Evolutionary conservation across 163 green algal genomes (phyloP).

Genomic region (Prototheca wickerhamii): DNA sequence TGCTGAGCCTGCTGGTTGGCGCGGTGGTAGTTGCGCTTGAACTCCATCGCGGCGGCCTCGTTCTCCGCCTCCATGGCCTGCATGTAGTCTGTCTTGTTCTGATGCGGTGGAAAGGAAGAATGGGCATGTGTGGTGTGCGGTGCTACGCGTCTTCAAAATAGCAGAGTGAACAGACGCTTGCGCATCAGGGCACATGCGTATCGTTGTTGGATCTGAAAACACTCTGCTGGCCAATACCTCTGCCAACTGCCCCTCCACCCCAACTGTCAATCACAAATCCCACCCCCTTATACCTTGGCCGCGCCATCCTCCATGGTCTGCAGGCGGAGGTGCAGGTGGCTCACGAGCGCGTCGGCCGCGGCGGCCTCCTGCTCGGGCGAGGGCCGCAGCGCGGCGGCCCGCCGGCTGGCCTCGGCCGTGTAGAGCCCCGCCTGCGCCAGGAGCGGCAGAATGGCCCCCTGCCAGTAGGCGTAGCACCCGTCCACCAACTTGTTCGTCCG

Average conservation of each 20-base stretch:
- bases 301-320: not conserved
- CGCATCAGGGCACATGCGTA: too few species aligned
- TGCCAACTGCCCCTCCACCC: too few species aligned
- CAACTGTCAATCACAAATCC: too few species aligned
- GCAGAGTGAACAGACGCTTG: not conserved
- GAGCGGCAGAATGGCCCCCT: constrained; percentile 62
- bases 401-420: not conserved
- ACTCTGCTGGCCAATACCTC: too few species aligned
- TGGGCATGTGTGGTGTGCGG: too few species aligned
- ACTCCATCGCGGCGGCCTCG: not conserved
- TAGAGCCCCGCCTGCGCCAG: constrained; percentile 3
- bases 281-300: not conserved
- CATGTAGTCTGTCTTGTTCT: not conserved
- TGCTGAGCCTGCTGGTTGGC: constrained; percentile 28
- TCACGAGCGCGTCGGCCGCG: not conserved
- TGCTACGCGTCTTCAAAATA: not conserved
- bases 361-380: too few species aligned
- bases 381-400: too few species aligned
- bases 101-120: not conserved
- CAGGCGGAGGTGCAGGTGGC: not conserved
- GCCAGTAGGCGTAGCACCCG: constrained; percentile 97
- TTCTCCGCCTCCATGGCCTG: not conserved
- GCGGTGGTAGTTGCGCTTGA: constrained; percentile 13
- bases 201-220: too few species aligned
- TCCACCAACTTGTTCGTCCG: constrained; percentile 98